A percentile compares a stretch with the other conserved stretches of the same genome.
Evolutionary conservation across 768 basidiomycete genomes (phyloP).

Genomic region (Phaeolepiota aurea): DNA sequence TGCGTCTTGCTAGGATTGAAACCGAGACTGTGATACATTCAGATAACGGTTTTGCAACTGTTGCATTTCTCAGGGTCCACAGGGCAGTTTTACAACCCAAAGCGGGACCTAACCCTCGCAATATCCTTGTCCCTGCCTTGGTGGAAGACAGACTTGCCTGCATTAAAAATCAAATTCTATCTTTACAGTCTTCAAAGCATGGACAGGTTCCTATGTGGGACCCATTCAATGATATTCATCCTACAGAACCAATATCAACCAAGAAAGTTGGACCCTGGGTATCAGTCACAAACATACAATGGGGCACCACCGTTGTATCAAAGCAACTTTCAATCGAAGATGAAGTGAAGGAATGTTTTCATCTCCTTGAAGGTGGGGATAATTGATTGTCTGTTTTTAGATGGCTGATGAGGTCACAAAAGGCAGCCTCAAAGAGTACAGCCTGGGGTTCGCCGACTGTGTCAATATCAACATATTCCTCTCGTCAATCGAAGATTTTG

Average conservation of each 20-base stretch:
- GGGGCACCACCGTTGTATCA: conserved; percentile 3
- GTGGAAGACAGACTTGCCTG: conserved; percentile 35
- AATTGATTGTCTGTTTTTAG: not conserved
- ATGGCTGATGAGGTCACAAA: not conserved
- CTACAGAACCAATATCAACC: not conserved
- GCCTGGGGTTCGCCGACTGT: conserved; percentile 48
- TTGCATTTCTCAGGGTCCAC: conserved; percentile 84
- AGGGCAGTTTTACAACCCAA: conserved; percentile 59
- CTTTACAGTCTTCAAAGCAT: not conserved
- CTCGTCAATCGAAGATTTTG: conserved; percentile 75
- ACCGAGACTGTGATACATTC: conserved; percentile 71
- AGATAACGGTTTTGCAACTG: conserved; percentile 78
- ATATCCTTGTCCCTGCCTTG: conserved; percentile 37
- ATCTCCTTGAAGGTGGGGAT: conserved; percentile 48
- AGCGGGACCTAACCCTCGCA: conserved; percentile 2
- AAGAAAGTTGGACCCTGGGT: conserved; percentile 56
- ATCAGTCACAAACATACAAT: conserved; percentile 50
- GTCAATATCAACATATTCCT: conserved; percentile 78
- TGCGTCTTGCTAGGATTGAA: conserved; percentile 33
- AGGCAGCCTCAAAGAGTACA: conserved; percentile 46
- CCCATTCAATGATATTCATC: not conserved
- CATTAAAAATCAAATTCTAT: conserved; percentile 15
- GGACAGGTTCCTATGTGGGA: no score
- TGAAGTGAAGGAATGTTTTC: conserved; percentile 68
- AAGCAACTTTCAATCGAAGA: conserved; percentile 48